phyloP scores from a whole-genome alignment of 1,284 basidiomycete species.

The Papiliotrema fonsecae region DNA sequence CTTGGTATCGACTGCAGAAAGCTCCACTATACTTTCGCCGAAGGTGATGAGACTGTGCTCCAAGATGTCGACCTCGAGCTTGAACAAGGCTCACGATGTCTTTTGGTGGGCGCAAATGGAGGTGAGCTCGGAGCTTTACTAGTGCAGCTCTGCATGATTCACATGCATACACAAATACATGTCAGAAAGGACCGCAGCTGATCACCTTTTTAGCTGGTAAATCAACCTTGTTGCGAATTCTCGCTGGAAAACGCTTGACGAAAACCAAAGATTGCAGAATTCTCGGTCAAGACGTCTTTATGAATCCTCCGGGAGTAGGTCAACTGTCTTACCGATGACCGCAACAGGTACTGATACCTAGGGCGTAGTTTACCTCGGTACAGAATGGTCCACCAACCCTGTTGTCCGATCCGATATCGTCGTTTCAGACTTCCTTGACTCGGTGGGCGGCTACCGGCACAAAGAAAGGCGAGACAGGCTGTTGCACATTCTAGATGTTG shows the following conservation, averaged over 20 bases:
- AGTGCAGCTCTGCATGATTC: too few species aligned
- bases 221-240: constrained; percentile 86
- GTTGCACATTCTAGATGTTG: constrained; percentile 88
- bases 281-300: constrained; percentile 78
- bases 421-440: constrained; percentile 85
- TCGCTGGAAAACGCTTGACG: constrained; percentile 87
- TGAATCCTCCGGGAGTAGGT: constrained; percentile 51
- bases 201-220: constrained; percentile 65
- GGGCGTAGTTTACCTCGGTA: constrained; percentile 85
- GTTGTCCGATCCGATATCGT: constrained; percentile 88
- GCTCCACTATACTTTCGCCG: constrained; percentile 62
- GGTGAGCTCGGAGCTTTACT: constrained; percentile 53
- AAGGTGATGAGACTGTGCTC: constrained; percentile 52
- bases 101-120: constrained; percentile 87
- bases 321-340: not conserved
- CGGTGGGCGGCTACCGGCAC: constrained; percentile 91
- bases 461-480: constrained; percentile 80
- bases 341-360: constrained; percentile 16
- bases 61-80: constrained; percentile 63
- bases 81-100: constrained; percentile 67
- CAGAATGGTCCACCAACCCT: constrained; percentile 93
- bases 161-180: not conserved
- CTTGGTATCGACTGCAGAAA: constrained; percentile 55
- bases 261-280: constrained; percentile 64
- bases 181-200: not conserved